A percentile compares a stretch with the other conserved stretches of the same genome.
phyloP scores from a whole-genome alignment of 768 basidiomycete genomes.

The Amanita rimosa region DNA sequence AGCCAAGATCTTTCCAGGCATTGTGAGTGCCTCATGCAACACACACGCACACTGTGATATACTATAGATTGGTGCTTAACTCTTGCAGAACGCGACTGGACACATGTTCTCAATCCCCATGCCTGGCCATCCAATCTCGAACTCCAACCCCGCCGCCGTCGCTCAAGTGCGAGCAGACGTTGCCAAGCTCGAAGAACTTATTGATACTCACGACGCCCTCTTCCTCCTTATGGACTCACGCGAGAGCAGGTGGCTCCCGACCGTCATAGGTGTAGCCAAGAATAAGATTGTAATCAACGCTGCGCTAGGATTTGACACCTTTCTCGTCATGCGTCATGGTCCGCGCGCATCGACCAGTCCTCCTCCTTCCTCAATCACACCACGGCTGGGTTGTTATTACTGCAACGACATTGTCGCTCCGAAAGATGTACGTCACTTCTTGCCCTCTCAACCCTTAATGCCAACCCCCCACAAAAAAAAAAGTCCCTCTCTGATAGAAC shows the following conservation, averaged over 20 bases:
- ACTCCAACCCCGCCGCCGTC: slow-evolving; percentile 28
- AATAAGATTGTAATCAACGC: slow-evolving; percentile 92
- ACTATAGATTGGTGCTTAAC: too few species aligned
- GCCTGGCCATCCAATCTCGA: slow-evolving; percentile 90
- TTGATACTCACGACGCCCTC: slow-evolving; percentile 81
- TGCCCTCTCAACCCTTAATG: neutral
- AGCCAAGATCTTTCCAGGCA: slow-evolving; percentile 86
- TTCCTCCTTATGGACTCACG: slow-evolving; percentile 98
- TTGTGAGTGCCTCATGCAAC: slow-evolving; percentile 42
- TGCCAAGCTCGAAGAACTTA: slow-evolving; percentile 56
- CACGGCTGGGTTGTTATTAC: slow-evolving; percentile 84
- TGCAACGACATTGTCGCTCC: slow-evolving; percentile 98
- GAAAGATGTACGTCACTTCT: slow-evolving; percentile 51
- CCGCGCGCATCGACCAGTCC: slow-evolving; percentile 31
- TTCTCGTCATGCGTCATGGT: slow-evolving; percentile 95
- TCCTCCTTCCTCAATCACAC: slow-evolving; percentile 16
- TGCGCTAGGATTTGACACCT: slow-evolving; percentile 92
- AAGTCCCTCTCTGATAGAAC: slow-evolving; percentile 77
- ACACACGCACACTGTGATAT: neutral
- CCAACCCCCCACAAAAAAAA: slow-evolving; percentile 7
- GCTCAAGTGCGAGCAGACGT: slow-evolving; percentile 60
- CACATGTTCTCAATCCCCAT: slow-evolving; percentile 81
- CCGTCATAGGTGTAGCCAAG: slow-evolving; percentile 74
- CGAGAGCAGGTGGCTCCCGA: slow-evolving; percentile 95
- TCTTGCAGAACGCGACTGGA: slow-evolving; percentile 67